Conservation (phyloP, 1,139 yeast genomes). For the Saccharomyces hybrid region DNA sequence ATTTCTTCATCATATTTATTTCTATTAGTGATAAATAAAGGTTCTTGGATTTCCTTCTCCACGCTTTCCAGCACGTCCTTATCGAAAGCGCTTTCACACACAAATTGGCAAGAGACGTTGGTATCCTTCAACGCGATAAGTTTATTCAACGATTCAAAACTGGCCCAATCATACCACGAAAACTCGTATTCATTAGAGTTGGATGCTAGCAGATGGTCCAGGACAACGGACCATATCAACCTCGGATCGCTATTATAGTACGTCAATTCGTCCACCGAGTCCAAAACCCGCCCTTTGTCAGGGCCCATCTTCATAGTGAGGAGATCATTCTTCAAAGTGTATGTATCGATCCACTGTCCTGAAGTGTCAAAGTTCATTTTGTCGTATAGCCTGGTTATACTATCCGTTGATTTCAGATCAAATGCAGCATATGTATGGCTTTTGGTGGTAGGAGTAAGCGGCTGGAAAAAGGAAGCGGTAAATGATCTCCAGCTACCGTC, state of each 20-base stretch:
- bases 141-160: constrained; percentile 20
- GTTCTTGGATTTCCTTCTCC: constrained; percentile 12
- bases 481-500: not conserved
- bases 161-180: constrained; percentile 29
- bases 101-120: not conserved
- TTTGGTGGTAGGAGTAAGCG: not conserved
- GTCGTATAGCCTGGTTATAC: constrained; percentile 9
- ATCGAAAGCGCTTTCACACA: constrained; percentile 1
- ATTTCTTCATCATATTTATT: constrained; percentile 11
- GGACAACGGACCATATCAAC: constrained; percentile 19
- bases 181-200: constrained; percentile 12
- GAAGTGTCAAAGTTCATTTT: constrained; percentile 17
- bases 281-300: constrained; percentile 9
- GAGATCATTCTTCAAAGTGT: constrained; percentile 14
- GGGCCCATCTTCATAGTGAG: constrained; percentile 16
- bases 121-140: constrained; percentile 7
- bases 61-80: constrained; percentile 5
- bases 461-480: not conserved
- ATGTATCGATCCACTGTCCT: constrained; percentile 17
- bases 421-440: not conserved
- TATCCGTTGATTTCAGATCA: not conserved
- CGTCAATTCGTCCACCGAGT: constrained; percentile 12
- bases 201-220: constrained; percentile 7
- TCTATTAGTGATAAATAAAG: constrained; percentile 9
- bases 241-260: constrained; percentile 26